A percentile compares a stretch with the other conserved stretches of the same genome.
Evolutionary conservation across 306 rosid genomes (phyloP).

Genomic region (Prinsepia uniflora): DNA sequence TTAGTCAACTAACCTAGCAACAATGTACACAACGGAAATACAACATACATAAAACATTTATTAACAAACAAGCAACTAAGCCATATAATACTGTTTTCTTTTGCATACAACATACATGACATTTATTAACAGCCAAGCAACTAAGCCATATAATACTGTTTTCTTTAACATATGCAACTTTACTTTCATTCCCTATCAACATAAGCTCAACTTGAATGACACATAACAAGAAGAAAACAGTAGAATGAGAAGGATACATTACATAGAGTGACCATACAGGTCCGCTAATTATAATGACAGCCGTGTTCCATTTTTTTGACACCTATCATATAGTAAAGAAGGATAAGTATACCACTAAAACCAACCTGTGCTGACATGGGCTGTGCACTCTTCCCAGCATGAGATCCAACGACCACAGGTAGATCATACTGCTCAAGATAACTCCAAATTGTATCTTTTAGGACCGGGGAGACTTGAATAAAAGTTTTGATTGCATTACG

Average conservation of each 20-base stretch:
- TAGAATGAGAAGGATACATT: neutral
- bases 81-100: too few relatives aligned
- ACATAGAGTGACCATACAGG: neutral
- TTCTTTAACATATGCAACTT: neutral
- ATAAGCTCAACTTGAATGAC: too few relatives aligned
- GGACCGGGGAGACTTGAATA: conserved; percentile 64
- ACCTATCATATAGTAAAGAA: neutral
- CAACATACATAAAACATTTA: too few relatives aligned
- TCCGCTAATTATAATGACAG: neutral
- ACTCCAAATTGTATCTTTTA: conserved; percentile 82
- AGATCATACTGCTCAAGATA: conserved; percentile 95
- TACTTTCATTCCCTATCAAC: neutral
- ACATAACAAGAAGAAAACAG: neutral
- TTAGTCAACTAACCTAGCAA: neutral
- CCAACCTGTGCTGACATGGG: conserved; percentile 66
- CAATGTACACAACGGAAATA: too few relatives aligned
- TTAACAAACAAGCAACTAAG: too few relatives aligned
- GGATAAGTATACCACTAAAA: conserved; percentile 8
- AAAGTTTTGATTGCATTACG: conserved; percentile 81
- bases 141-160: too few relatives aligned
- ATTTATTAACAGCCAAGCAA: too few relatives aligned
- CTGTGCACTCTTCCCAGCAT: conserved; percentile 57
- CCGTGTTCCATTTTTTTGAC: neutral
- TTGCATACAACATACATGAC: too few relatives aligned
- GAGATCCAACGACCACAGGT: conserved; percentile 86